Evolutionary conservation across 78 protist genomes (phyloP).

Genomic region (Kipferlia bialata): DNA sequence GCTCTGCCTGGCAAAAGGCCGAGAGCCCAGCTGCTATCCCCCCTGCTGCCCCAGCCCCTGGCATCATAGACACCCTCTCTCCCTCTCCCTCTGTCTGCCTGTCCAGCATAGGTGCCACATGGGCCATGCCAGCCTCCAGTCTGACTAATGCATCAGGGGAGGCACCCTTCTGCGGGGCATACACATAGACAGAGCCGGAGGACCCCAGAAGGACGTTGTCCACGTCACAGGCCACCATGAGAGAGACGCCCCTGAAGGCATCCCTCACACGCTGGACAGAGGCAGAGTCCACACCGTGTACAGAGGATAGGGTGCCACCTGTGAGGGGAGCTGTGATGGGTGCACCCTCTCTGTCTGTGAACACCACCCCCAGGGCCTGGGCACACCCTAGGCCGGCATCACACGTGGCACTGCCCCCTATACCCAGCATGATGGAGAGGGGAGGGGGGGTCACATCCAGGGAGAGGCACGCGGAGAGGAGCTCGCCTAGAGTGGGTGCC

Average conservation of each 20-base stretch:
- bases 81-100: too few species aligned
- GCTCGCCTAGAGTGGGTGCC: too few species aligned
- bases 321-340: not conserved
- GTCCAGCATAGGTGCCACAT: not conserved
- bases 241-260: not conserved
- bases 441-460: too few species aligned
- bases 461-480: too few species aligned
- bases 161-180: slow-evolving; percentile 4
- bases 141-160: not conserved
- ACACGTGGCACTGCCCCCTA: slow-evolving; percentile 1
- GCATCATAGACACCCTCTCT: not conserved
- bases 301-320: not conserved
- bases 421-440: not conserved
- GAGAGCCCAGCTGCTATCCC: not conserved
- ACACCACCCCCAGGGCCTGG: not conserved
- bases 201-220: not conserved
- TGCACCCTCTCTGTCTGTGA: not conserved
- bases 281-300: not conserved
- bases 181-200: not conserved
- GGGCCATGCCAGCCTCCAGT: slow-evolving; percentile 1
- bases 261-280: not conserved
- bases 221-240: not conserved
- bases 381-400: not conserved
- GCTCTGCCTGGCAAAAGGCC: not conserved
- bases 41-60: slow-evolving; percentile 12